Evolutionary conservation across 805 yeast species (phyloP).

Genomic region (Tetrapisispora phaffii): DNA sequence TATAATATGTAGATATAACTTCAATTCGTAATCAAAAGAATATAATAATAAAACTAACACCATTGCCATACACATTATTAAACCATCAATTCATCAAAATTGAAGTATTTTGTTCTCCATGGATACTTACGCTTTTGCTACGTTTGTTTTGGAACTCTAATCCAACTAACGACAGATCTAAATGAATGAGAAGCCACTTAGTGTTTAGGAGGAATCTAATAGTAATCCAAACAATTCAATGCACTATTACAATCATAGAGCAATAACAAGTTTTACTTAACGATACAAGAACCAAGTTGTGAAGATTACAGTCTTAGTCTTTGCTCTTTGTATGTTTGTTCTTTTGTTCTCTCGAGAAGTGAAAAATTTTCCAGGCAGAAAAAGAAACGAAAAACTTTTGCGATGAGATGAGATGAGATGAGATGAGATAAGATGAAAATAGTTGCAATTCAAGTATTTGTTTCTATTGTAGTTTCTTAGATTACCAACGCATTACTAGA

Average conservation of each 20-base stretch:
- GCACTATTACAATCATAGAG: too few species aligned
- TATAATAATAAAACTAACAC: neutral
- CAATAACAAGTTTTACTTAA: too few species aligned
- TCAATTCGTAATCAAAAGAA: neutral
- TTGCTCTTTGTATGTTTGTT: neutral
- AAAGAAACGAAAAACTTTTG: constrained; percentile 1
- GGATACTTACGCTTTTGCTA: too few species aligned
- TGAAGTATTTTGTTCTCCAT: too few species aligned
- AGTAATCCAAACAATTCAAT: too few species aligned
- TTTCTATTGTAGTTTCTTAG: neutral
- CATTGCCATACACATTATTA: neutral
- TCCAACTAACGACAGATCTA: too few species aligned
- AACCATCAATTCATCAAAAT: too few species aligned
- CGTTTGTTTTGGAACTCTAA: too few species aligned
- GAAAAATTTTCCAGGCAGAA: neutral
- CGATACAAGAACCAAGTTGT: too few species aligned
- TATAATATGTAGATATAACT: neutral
- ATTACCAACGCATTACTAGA: neutral
- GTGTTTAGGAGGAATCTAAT: too few species aligned
- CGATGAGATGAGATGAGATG: constrained; percentile 5
- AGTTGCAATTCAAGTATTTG: neutral
- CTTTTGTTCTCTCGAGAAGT: neutral
- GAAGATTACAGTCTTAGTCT: too few species aligned
- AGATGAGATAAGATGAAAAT: neutral
- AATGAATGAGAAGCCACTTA: too few species aligned